Conservation (phyloP, 192 early-diverging fungal genomes). For the Lunasporangiospora selenospora region DNA sequence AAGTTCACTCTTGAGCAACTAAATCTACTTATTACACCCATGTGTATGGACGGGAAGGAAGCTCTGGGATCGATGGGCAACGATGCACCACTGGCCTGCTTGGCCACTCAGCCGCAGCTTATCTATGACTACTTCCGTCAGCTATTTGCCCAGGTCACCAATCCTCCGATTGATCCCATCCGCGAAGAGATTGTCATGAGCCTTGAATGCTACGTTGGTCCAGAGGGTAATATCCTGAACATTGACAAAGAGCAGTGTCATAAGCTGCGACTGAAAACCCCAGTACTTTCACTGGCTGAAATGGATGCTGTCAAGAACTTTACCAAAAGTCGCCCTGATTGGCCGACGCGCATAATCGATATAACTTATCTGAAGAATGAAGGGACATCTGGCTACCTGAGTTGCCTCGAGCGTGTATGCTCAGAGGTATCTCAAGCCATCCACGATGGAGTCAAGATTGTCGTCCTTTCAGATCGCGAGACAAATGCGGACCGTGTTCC, state of each 20-base stretch:
- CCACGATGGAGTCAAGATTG: conserved; percentile 70
- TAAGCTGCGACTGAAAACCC: conserved; percentile 77
- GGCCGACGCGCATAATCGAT: conserved; percentile 79
- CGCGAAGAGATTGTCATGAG: conserved; percentile 97
- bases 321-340: conserved; percentile 61
- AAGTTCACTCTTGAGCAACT: conserved; percentile 93
- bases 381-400: conserved; percentile 73
- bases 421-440: conserved; percentile 80
- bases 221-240: conserved; percentile 89
- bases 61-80: conserved; percentile 96
- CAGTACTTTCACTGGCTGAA: conserved; percentile 82
- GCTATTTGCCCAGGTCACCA: conserved; percentile 96
- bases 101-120: conserved; percentile 81
- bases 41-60: conserved; percentile 90
- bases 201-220: conserved; percentile 88
- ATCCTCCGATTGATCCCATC: conserved; percentile 97
- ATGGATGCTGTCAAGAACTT: conserved; percentile 73
- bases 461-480: conserved; percentile 78
- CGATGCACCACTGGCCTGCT: conserved; percentile 89
- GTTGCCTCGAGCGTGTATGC: conserved; percentile 83
- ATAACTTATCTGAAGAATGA: conserved; percentile 76
- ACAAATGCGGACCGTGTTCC: conserved; percentile 67
- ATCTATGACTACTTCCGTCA: conserved; percentile 95
- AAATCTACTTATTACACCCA: conserved; percentile 82
- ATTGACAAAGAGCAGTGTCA: conserved; percentile 73